Conservation (phyloP, 2,329 filamentous ascomycete species). For the Fusarium proliferatum region DNA sequence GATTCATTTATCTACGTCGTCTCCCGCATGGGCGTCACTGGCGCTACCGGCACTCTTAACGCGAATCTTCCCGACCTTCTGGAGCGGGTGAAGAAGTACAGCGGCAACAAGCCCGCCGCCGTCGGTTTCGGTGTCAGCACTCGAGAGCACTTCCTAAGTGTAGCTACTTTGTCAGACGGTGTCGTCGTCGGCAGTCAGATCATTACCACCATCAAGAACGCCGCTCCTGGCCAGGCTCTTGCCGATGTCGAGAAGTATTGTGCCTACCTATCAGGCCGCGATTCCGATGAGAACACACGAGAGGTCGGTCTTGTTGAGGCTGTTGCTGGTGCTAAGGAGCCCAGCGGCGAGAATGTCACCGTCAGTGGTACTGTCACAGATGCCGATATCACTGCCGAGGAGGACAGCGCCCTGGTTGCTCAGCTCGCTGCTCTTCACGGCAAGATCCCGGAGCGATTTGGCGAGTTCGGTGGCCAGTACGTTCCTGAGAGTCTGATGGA, state of each 20-base stretch:
- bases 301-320: slow-evolving; percentile 79
- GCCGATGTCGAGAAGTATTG: slow-evolving; percentile 89
- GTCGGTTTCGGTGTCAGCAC: slow-evolving; percentile 98
- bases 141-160: slow-evolving; percentile 88
- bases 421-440: slow-evolving; percentile 86
- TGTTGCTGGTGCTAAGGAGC: slow-evolving; percentile 63
- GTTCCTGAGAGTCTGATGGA: slow-evolving; percentile 99
- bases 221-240: slow-evolving; percentile 52
- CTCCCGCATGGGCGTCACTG: slow-evolving; percentile 95
- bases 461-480: slow-evolving; percentile 96
- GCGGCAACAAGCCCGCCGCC: slow-evolving; percentile 88
- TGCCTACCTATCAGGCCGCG: slow-evolving; percentile 70
- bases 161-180: slow-evolving; percentile 87
- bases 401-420: slow-evolving; percentile 74
- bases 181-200: slow-evolving; percentile 98
- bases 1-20: slow-evolving; percentile 99
- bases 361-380: slow-evolving; percentile 72
- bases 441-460: slow-evolving; percentile 86
- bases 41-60: slow-evolving; percentile 85
- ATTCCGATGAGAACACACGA: slow-evolving; percentile 59
- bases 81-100: slow-evolving; percentile 89
- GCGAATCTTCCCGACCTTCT: slow-evolving; percentile 84
- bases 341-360: slow-evolving; percentile 57
- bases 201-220: slow-evolving; percentile 75
- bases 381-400: slow-evolving; percentile 68